Base-by-base conservation (phyloP, 768 basidiomycete species). In the Gloeopeniophorella convolvens region DNA sequence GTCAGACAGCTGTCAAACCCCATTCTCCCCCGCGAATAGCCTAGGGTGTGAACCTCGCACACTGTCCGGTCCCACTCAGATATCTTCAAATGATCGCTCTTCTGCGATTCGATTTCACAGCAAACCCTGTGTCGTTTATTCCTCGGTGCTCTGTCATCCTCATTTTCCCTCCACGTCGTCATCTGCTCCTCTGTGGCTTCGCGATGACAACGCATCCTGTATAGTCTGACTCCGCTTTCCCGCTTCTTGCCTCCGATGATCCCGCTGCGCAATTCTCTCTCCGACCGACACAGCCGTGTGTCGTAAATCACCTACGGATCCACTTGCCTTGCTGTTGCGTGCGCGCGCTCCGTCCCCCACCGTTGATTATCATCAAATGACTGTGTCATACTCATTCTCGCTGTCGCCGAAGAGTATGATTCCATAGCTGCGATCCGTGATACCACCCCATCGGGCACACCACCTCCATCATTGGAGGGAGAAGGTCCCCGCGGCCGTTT, bases 331-430 rank as follows among this genome's bases (percentile, higher is more conserved):
- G 35, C 11, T 43, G n/a, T n/a, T n/a, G n/a, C n/a, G n/a, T n/a
- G n/a, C n/a, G 52, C 47, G 52, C 52, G 52, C 52, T 54, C 52
- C 52, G 24, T 43, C 41, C 30, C 43, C 30, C 35, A 21, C 15
- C 24, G 34, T 37, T 52, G 45, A 52, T 54, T 42, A 43, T 53
- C 45, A 37, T 15, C 45, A 36, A 42, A 41, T 46, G 40, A 16
- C 46, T 16, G 21, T 36, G 33, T 47, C 51, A 35, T 36, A 23
- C 45, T 36, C 48, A 40, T 39, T 42, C 36, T 27, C 36, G 20
- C 42, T 26, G 23, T 42, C 28, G 30, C 28, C n/a, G 34, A 34
- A 44, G 30, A 26, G 41, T 24, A 30, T 13, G 27, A 48, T 24
- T 27, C 36, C 46, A 43, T 36, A 11, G 24, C 18, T 53, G 42